Evolutionary conservation across 495 filamentous ascomycete species (phyloP).

Genomic region (Xylaria scruposa): DNA sequence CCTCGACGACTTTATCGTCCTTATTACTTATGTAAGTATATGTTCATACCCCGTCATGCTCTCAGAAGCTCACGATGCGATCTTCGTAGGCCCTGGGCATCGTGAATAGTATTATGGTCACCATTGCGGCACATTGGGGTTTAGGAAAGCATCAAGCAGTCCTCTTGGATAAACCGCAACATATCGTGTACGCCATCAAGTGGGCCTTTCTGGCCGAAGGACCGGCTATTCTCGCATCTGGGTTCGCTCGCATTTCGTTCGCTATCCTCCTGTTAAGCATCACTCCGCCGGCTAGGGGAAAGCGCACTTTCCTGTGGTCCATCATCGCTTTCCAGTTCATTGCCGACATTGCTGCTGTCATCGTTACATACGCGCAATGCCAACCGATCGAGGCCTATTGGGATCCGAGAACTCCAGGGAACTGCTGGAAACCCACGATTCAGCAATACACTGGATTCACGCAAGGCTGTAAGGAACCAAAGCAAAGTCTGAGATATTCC

Average conservation of each 20-base stretch:
- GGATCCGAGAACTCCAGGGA: background rate
- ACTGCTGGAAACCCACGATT: background rate
- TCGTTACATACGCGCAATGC: slow-evolving; percentile 1
- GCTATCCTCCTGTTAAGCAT: slow-evolving; percentile 9
- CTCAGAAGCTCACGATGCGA: background rate
- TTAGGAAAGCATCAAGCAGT: background rate
- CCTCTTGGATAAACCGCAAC: background rate
- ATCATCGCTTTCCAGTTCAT: slow-evolving; percentile 2
- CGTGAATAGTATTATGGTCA: background rate
- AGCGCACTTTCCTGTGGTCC: slow-evolving; percentile 1
- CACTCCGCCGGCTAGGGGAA: background rate
- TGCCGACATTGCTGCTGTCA: slow-evolving; percentile 1
- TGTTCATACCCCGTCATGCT: background rate
- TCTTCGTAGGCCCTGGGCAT: background rate
- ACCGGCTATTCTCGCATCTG: background rate
- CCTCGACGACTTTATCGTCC: background rate
- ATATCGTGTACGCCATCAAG: slow-evolving; percentile 1
- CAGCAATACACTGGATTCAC: slow-evolving; percentile 2
- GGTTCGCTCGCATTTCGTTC: slow-evolving; percentile 1
- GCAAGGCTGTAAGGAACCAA: background rate
- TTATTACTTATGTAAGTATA: background rate
- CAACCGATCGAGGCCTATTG: background rate
- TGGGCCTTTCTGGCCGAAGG: slow-evolving; percentile 8
- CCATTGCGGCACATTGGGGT: background rate
- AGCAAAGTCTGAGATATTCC: background rate